These are phyloP conservation scores for Turnera subulata DNA, from an alignment of 345 rosid genomes.

Conservation along the genomic window DNA sequence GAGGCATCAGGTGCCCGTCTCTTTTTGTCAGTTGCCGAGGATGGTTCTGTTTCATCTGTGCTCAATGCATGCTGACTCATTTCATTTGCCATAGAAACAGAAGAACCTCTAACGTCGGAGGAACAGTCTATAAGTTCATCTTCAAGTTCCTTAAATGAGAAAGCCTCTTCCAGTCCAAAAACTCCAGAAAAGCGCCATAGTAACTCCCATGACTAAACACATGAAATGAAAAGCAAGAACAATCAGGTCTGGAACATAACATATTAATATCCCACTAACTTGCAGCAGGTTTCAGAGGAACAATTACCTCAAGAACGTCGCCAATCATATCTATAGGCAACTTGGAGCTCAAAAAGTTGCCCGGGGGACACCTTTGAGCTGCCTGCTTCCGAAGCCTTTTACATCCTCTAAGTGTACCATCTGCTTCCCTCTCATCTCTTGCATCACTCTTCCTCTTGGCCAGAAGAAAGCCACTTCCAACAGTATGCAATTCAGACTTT, in stretches of 20 bases:
- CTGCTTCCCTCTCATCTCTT: constrained; percentile 18
- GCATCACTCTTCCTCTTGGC: constrained; percentile 19
- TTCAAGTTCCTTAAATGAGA: constrained; percentile 29
- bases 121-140: constrained; percentile 25
- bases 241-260: constrained; percentile 1
- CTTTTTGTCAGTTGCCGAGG: constrained; percentile 7
- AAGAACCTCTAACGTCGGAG: constrained; percentile 6
- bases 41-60: constrained; percentile 14
- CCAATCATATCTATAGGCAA: constrained; percentile 27
- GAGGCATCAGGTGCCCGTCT: constrained; percentile 5
- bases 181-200: constrained; percentile 37
- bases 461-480: constrained; percentile 25
- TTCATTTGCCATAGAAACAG: constrained; percentile 8
- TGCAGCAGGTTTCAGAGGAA: not conserved
- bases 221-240: constrained; percentile 2
- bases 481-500: constrained; percentile 18
- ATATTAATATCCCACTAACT: not conserved
- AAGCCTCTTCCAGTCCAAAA: constrained; percentile 27
- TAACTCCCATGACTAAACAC: constrained; percentile 36
- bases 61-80: constrained; percentile 6
- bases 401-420: constrained; percentile 5
- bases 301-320: constrained; percentile 36
- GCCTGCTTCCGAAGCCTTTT: constrained; percentile 8
- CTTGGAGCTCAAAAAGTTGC: constrained; percentile 27
- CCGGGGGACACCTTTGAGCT: constrained; percentile 21